A percentile compares a stretch with the other conserved stretches of the same genome.
phyloP scores from a whole-genome alignment of 805 yeast species.

The Candida mattraensis region DNA sequence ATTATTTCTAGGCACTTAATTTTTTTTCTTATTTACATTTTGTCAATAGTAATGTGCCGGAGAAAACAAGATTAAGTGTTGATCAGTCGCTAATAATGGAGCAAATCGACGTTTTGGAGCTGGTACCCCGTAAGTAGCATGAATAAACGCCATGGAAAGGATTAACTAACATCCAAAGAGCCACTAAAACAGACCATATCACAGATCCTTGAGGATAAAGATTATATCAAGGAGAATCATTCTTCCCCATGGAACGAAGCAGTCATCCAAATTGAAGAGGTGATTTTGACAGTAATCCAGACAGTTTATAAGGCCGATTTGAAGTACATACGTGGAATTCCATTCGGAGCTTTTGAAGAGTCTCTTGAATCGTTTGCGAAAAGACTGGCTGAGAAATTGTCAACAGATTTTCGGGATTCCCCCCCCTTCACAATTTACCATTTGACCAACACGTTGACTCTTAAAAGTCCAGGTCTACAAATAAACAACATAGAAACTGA shows the following conservation, averaged over 20 bases:
- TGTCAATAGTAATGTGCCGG: too few relatives aligned
- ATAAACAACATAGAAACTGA: too few relatives aligned
- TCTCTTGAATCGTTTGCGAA: constrained; percentile 16
- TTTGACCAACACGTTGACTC: constrained; percentile 17
- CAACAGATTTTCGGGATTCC: constrained; percentile 18
- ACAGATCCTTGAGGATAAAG: constrained; percentile 18
- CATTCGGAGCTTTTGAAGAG: constrained; percentile 13
- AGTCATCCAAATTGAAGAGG: constrained; percentile 10
- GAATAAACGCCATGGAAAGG: too few relatives aligned
- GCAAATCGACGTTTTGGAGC: too few relatives aligned
- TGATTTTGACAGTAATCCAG: constrained; percentile 12
- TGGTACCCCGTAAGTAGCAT: constrained; percentile 7
- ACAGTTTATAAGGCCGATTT: constrained; percentile 20
- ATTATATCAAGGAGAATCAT: constrained; percentile 19
- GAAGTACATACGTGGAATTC: constrained; percentile 12
- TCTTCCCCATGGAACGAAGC: constrained; percentile 15
- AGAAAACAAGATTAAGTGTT: too few relatives aligned
- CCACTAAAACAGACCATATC: constrained; percentile 10
- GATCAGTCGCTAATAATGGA: too few relatives aligned
- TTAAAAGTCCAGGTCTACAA: constrained; percentile 18
- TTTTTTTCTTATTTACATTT: constrained; percentile 1
- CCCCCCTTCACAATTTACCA: constrained; percentile 34
- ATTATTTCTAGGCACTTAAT: too few relatives aligned
- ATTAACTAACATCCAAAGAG: too few relatives aligned
- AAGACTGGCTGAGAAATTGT: constrained; percentile 13